Percentiles rank a stretch among this genome's conserved stretches.
These are phyloP conservation scores for Pseudogymnoascus sp. DNA, from an alignment of 2,329 filamentous ascomycete species.

Conservation along the genomic window DNA sequence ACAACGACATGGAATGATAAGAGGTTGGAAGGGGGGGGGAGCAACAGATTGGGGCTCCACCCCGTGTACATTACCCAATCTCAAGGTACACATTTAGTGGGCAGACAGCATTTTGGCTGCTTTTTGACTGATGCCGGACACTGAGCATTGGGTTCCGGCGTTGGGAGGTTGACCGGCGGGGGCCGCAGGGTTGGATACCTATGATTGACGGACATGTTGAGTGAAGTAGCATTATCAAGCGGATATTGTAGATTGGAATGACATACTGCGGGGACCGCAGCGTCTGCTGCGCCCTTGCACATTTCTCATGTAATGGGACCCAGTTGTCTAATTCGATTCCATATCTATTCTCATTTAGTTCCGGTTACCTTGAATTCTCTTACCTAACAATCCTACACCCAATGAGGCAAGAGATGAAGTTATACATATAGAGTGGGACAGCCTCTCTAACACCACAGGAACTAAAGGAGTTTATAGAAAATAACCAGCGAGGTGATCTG, in stretches of 20 bases:
- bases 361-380: too few species aligned
- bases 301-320: too few species aligned
- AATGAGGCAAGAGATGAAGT: too few species aligned
- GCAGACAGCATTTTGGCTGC: neutral
- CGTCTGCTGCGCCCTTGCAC: too few species aligned
- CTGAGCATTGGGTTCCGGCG: neutral
- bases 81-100: neutral
- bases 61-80: constrained; percentile 6
- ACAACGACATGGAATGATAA: neutral
- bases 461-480: too few species aligned
- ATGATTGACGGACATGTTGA: neutral
- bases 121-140: neutral
- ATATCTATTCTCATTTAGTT: too few species aligned
- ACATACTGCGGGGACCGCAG: neutral
- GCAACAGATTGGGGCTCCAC: neutral
- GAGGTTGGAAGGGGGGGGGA: neutral
- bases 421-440: too few species aligned
- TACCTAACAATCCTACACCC: too few species aligned
- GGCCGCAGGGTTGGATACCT: neutral
- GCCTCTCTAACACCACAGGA: too few species aligned
- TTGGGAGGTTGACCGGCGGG: neutral
- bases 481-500: too few species aligned
- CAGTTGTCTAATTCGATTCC: too few species aligned
- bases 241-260: neutral
- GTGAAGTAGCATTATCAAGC: neutral